Evolutionary conservation across 257 asterid species (phyloP), one percentile per base, ranked within the genome.

Genomic region (Solanum chiquidenum): DNA sequence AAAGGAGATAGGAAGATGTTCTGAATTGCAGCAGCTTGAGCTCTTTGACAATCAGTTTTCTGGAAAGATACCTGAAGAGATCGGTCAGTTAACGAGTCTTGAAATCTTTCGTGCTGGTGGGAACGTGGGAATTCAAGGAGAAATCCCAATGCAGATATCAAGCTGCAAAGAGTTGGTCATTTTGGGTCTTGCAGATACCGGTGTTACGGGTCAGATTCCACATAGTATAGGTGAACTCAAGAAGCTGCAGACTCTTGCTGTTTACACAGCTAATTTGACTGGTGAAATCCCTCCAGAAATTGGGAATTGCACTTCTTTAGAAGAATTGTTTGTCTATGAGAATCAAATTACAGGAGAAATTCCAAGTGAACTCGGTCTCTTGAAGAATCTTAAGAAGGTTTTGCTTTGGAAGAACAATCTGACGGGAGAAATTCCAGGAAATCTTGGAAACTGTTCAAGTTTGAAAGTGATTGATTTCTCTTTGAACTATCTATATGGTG

Each of bases 81-180:
- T 94, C 64, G 92, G 95, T 84, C 86, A 40, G 82, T 87, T 93
- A 75, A 71, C 37, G 55, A 69, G n/a, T 71, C 94, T 94, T 37
- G 93, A 93, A 86, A 90, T 91, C 87, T 92, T 94, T 85, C 94
- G 98, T 35, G 93, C 91, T 1, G 98, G 98, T 42, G 98, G 98
- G 14, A 94, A 93, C 74, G 9, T 42, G 4, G 91, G 91, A 84
- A 87, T 94, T 74, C 89, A 66, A 89, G 96, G 98, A 58, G 95
- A 91, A 83, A 94, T 94, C 64, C 96, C 98, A 66, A 76, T 85
- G 86, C 89, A 91, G 89, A 86, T 94, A 91, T 92, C 95, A 87
- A 92, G 89, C 91, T 94, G 96, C 91, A 91, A 88, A 69, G 86
- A 86, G 52, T 89, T 94, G 13, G 49, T 87, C 33, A 16, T 94